A percentile compares a stretch with the other conserved stretches of the same genome.
These are phyloP conservation scores for Daldinia concentrica DNA, from an alignment of 495 filamentous ascomycete species.

Conservation along the genomic window DNA sequence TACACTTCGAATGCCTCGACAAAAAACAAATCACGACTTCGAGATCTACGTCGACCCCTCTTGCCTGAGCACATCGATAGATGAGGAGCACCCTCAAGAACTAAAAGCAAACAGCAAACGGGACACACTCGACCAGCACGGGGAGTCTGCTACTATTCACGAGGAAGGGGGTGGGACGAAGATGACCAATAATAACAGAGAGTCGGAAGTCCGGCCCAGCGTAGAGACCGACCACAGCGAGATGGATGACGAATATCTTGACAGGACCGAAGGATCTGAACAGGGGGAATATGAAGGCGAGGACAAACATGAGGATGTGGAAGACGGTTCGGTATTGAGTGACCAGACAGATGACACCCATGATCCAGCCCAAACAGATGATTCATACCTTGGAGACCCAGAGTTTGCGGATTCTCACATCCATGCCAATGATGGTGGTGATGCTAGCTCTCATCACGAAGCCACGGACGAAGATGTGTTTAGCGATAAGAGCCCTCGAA, in stretches of 20 bases:
- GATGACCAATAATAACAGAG: slow-evolving; percentile 4
- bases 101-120: slow-evolving; percentile 13
- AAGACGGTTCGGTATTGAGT: slow-evolving; percentile 50
- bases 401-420: slow-evolving; percentile 29
- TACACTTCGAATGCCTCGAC: slow-evolving; percentile 37
- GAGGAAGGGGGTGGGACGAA: neutral
- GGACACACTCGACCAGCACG: neutral
- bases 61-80: slow-evolving; percentile 50
- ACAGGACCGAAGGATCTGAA: slow-evolving; percentile 9
- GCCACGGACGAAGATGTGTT: slow-evolving; percentile 65
- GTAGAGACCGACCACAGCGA: slow-evolving; percentile 25
- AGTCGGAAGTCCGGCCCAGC: slow-evolving; percentile 24
- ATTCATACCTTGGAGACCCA: slow-evolving; percentile 18
- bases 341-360: slow-evolving; percentile 46
- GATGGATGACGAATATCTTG: neutral
- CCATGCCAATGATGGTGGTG: slow-evolving; percentile 46
- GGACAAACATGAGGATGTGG: slow-evolving; percentile 25
- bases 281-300: slow-evolving; percentile 10
- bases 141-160: neutral
- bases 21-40: slow-evolving; percentile 49
- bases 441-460: slow-evolving; percentile 56
- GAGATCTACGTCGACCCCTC: slow-evolving; percentile 56
- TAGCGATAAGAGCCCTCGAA: slow-evolving; percentile 60
- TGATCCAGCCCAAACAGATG: neutral
- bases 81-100: slow-evolving; percentile 38